These are phyloP conservation scores for Podaxis sp. DNA, from an alignment of 768 basidiomycete genomes.

Conservation along the genomic window DNA sequence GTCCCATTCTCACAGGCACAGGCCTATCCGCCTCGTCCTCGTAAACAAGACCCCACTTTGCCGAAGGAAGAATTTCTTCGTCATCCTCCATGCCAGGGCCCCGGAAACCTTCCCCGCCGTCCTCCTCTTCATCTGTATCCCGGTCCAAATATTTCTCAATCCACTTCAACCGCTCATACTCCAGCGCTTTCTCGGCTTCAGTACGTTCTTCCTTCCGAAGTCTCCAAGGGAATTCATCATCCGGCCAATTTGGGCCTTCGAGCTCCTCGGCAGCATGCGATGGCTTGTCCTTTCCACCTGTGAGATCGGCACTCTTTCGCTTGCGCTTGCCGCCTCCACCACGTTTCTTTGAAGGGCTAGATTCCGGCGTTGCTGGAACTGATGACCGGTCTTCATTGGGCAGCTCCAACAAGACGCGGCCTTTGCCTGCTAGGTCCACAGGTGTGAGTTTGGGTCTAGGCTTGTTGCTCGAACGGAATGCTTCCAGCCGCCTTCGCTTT, in stretches of 20 bases:
- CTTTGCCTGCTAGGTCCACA: conserved; percentile 65
- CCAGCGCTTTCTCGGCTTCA: conserved; percentile 50
- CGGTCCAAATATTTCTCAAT: conserved; percentile 74
- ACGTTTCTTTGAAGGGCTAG: conserved; percentile 40
- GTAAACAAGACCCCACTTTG: conserved; percentile 29
- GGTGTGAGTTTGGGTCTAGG: conserved; percentile 50
- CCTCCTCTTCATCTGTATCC: conserved; percentile 64
- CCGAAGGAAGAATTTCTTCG: conserved; percentile 25
- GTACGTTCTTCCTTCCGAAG: conserved; percentile 55
- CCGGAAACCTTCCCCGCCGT: conserved; percentile 28
- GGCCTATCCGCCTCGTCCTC: conserved; percentile 28
- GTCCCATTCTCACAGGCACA: conserved; percentile 38
- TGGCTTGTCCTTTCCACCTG: conserved; percentile 32
- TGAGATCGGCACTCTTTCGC: conserved; percentile 46
- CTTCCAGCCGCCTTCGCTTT: conserved; percentile 67
- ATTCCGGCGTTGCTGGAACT: conserved; percentile 26
- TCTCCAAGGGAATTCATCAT: conserved; percentile 77
- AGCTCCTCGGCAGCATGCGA: not conserved
- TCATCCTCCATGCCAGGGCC: conserved; percentile 24
- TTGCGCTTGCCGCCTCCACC: conserved; percentile 35
- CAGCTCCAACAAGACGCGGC: conserved; percentile 67
- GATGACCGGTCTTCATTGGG: conserved; percentile 38
- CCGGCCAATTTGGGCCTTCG: conserved; percentile 75
- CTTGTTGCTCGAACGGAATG: conserved; percentile 52
- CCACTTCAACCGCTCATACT: conserved; percentile 60